Evolutionary conservation across 257 asterid genomes (phyloP), one percentile per base, ranked within the genome.

Genomic region (Cynanchum wilfordii): DNA sequence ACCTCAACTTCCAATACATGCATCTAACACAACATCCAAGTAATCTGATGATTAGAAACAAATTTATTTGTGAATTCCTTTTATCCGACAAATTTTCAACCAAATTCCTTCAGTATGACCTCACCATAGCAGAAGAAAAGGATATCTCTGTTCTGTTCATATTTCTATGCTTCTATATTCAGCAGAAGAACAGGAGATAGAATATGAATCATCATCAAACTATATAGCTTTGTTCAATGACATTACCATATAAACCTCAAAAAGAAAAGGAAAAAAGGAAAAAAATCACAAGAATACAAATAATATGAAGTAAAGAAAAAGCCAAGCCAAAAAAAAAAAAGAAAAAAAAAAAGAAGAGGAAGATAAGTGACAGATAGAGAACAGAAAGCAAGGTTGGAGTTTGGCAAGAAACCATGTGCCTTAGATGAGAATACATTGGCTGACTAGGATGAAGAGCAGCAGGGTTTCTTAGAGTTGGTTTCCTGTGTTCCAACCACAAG

Each of bases 401-500:
- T 47, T 38, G 50, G 29, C 44, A 58, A 12, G 63, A 47, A 63
- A 7, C 0, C 51, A 45, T 6, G 47, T 5, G 33, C 19, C 20
- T 44, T 2, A 29, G n/a, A 9, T 58, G n/a, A 40, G 68, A 45
- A 49, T 62, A 10, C 33, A 1, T 62, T 62, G 68, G 45, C 27
- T 49, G 15, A 49, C 77, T 58, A 81, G 20, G 88, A 87, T 7
- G 96, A 52, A 57, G 98, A 87, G 84, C 98, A 93, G 79, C 98
- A 93, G 8, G 87, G 72, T 80, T 85, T 91, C 87, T 83, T 91
- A 0, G 85, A 27, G 79, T 68, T 77, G 47, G 77, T 75, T 3
- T 87, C 97, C 64, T 93, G 92, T 22, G 92, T 81, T 49, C 93
- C 92, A 73, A 90, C 94, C 58, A 75, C 91, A 40, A 93, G 90